Base-by-base conservation (phyloP, 768 basidiomycete genomes). In the Amanita rimosa region DNA sequence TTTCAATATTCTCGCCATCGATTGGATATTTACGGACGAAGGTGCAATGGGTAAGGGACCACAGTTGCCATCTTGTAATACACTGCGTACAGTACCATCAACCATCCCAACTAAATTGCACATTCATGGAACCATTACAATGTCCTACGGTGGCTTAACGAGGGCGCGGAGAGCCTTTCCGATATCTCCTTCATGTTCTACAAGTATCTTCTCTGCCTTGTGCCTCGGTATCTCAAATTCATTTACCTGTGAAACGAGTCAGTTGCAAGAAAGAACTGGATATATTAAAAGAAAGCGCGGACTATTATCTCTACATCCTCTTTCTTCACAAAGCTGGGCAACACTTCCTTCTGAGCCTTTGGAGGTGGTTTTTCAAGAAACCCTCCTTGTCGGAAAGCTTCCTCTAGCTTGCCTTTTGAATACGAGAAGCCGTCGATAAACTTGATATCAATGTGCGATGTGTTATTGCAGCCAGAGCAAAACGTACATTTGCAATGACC, bases 241-340 rank as follows among this genome's bases (percentile, higher is more conserved):
- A 53, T 71, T 67, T 9, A 82, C 69, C 82, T 83, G 44, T 3
- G 7, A 41, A 38, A 40, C n/a, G 46, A 36, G 9, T 48, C 35
- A 37, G 51, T 31, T 47, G 34, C 19, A 26, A 35, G 21, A 50
- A 27, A 43, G 11, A n/a, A 48, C 29, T 19, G 36, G 37, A 19
- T 5, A 19, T 33, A 6, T 6, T 22, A 22, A 3, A 16, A 5
- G 38, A 22, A 63, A 3, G n/a, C n/a, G n/a, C 76, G 52, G 53
- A 84, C 83, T 43, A 85, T 74, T 6, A 83, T 53, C 44, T 85
- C 81, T 1, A 84, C 63, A 54, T 84, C 81, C 52, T 82, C 81
- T 29, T 72, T 68, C 59, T 81, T 82, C 6, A 69, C 60, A 3
- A 60, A 46, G 42, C 67, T 60, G 4, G 61, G 53, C 0, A 62